Base-by-base conservation (phyloP, 1,284 basidiomycete species). In the Austroboletus rostrupii region DNA sequence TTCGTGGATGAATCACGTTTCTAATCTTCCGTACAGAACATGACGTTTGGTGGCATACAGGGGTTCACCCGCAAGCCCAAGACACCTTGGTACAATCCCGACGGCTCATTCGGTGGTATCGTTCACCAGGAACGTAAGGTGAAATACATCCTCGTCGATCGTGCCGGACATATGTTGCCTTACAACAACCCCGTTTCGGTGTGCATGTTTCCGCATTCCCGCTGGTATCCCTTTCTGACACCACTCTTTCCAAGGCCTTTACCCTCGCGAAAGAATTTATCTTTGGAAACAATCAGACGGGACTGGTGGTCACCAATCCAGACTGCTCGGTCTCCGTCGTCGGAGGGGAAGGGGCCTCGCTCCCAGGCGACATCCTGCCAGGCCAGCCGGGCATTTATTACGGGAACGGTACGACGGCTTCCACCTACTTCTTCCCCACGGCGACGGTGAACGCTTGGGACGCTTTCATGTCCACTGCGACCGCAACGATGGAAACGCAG, bases 31-130 rank as follows among this genome's bases (percentile, higher is more conserved):
- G 11, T 19, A 2, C 19, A 86, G 81, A 88, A 88, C 57, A 86
- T 81, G 3, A 86, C 85, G 1, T 88, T 87, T 58, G 83, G 85
- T 26, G 83, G 83, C 16, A 81, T 81, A 36, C 84, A 83, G 64
- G 85, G 86, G 3, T 88, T 87, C 61, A 79, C 83, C 0, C 72
- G 78, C 31, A 77, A 75, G 49, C 85, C 85, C 2, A 74, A 79
- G 0, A 87, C 85, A 1, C 77, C 79, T 0, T 85, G 82, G 81
- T 71, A 66, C 49, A 78, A 81, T 50, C 81, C 83, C 44, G 58
- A 61, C 1, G 78, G 79, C 19, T 69, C 78, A 39, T 75, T 80
- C 50, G 83, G 78, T 2, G 86, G 85, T 0, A 80, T 86, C 16
- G 74, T 86, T 13, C 83, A 86, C 59, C 85, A 87, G 61, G 85